Evolutionary conservation across 2,329 filamentous ascomycete species (phyloP).

Genomic region (Curvularia spicifera): DNA sequence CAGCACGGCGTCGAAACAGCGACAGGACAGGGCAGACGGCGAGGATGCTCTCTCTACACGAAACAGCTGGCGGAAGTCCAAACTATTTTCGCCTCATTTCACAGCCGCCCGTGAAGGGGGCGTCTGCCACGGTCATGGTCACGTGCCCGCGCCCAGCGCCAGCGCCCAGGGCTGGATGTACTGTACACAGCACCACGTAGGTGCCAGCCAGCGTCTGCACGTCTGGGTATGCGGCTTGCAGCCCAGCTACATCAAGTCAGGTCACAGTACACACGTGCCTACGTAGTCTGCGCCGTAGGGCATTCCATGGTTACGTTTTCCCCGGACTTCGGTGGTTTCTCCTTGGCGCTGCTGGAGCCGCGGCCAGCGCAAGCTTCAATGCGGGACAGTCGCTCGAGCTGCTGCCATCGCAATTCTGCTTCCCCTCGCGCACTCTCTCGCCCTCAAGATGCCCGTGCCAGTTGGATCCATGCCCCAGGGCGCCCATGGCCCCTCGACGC

Average conservation of each 20-base stretch:
- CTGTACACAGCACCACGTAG: not conserved
- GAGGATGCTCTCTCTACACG: conserved; percentile 1
- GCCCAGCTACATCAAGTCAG: no score
- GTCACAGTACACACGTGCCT: not conserved
- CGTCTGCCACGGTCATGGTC: conserved; percentile 7
- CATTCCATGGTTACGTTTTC: conserved; percentile 19
- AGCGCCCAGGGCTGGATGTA: not conserved
- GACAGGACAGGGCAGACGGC: conserved; percentile 4
- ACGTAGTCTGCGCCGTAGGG: conserved; percentile 8
- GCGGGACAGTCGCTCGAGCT: conserved; percentile 21
- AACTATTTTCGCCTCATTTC: conserved; percentile 25
- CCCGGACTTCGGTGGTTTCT: conserved; percentile 13
- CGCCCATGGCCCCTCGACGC: conserved; percentile 65
- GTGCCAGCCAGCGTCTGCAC: no score
- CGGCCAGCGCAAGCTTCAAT: conserved; percentile 16
- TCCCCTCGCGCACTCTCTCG: conserved; percentile 28
- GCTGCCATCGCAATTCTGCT: conserved; percentile 16
- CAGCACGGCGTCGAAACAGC: conserved; percentile 1
- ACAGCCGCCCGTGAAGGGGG: conserved; percentile 18
- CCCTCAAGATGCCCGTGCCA: conserved; percentile 62
- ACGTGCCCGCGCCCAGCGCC: conserved; percentile 20
- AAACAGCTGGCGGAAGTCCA: conserved; percentile 2
- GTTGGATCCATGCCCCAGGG: conserved; percentile 53
- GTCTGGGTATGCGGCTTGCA: no score
- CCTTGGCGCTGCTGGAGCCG: conserved; percentile 22